Percentiles rank a stretch among this genome's conserved stretches.
Evolutionary conservation across 2,329 filamentous ascomycete species (phyloP).

Genomic region (Epicoccum sorghinum): DNA sequence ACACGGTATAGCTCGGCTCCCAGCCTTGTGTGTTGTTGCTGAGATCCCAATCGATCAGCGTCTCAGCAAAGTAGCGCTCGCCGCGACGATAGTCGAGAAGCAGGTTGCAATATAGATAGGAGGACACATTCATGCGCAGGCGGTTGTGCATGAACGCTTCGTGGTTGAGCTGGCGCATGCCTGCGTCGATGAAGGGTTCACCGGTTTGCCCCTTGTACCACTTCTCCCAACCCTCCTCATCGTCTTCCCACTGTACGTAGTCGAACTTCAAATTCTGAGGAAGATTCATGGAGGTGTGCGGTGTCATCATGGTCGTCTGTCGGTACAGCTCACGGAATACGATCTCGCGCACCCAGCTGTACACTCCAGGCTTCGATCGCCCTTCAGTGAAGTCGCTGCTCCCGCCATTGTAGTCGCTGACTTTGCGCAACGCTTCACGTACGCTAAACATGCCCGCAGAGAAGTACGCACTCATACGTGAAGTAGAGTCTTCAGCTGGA

Average conservation of each 20-base stretch:
- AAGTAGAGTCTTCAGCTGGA: slow-evolving; percentile 51
- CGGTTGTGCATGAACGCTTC: slow-evolving; percentile 62
- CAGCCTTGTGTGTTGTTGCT: slow-evolving; percentile 59
- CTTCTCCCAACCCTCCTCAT: slow-evolving; percentile 57
- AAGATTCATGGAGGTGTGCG: slow-evolving; percentile 58
- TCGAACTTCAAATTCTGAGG: slow-evolving; percentile 60
- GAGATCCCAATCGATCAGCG: slow-evolving; percentile 56
- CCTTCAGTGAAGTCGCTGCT: slow-evolving; percentile 52
- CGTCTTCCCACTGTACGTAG: slow-evolving; percentile 58
- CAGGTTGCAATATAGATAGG: slow-evolving; percentile 57
- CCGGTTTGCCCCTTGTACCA: slow-evolving; percentile 57
- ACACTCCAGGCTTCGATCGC: slow-evolving; percentile 46
- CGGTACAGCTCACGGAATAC: slow-evolving; percentile 60
- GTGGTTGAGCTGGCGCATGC: slow-evolving; percentile 57
- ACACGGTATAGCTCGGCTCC: slow-evolving; percentile 59
- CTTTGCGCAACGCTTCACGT: slow-evolving; percentile 52
- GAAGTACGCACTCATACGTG: slow-evolving; percentile 53
- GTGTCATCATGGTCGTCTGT: slow-evolving; percentile 54
- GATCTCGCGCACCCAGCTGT: slow-evolving; percentile 58
- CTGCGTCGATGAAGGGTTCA: slow-evolving; percentile 58
- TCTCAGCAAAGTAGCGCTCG: slow-evolving; percentile 59
- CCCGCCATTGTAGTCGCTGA: slow-evolving; percentile 50
- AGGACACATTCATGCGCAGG: slow-evolving; percentile 57
- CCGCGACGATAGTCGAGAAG: slow-evolving; percentile 58
- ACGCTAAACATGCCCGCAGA: slow-evolving; percentile 54